A percentile compares a stretch with the other conserved stretches of the same genome.
Evolutionary conservation across 331 rosid species (phyloP).

Genomic region (Erythrophleum ivorense): DNA sequence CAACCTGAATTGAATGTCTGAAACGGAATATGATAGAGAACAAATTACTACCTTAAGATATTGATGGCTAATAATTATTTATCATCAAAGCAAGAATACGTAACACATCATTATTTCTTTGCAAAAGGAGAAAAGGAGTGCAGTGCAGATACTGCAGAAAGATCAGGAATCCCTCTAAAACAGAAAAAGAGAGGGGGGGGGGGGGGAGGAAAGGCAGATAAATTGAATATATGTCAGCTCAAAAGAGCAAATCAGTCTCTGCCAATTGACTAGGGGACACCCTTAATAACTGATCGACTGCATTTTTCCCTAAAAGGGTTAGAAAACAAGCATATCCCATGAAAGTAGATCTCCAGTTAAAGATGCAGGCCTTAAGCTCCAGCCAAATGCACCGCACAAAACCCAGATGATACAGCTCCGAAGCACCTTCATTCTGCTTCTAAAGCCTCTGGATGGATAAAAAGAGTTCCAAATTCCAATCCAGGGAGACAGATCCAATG

Average conservation of each 20-base stretch:
- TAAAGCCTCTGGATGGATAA: background rate
- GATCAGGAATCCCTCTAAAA: background rate
- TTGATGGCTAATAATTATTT: slow-evolving; percentile 7
- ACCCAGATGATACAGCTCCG: background rate
- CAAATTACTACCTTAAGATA: background rate
- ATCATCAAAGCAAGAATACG: background rate
- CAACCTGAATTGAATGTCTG: slow-evolving; percentile 23
- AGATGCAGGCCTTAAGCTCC: background rate
- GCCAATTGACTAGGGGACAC: background rate
- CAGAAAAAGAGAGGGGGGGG: no score
- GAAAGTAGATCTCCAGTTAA: background rate
- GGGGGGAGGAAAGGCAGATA: background rate
- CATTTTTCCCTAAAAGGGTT: background rate
- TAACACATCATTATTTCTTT: background rate
- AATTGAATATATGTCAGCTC: background rate
- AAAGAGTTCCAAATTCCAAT: background rate
- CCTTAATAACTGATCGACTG: background rate
- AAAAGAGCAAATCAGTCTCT: background rate
- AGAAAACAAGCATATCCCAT: background rate
- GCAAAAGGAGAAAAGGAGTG: background rate
- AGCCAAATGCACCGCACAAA: background rate
- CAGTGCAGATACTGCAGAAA: background rate
- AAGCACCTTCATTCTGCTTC: background rate
- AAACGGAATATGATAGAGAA: background rate
- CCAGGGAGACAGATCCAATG: background rate